These are phyloP conservation scores for Penicillium dipodomyicola DNA, from an alignment of 495 filamentous ascomycete genomes.

Conservation along the genomic window DNA sequence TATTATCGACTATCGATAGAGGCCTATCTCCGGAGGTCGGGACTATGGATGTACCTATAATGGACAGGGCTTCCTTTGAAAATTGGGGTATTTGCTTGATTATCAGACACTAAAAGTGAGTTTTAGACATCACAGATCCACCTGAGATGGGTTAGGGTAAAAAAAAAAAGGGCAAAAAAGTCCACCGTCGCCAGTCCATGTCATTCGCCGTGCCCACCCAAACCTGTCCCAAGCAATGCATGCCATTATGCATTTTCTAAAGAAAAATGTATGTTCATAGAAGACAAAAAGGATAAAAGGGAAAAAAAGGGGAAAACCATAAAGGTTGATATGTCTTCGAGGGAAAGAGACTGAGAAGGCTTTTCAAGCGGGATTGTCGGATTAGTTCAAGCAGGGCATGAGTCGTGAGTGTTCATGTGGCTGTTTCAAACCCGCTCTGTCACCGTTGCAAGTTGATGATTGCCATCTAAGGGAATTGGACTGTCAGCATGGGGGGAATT, in stretches of 20 bases:
- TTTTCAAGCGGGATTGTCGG: constrained; percentile 7
- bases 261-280: constrained; percentile 31
- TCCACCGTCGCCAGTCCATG: constrained; percentile 32
- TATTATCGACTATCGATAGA: constrained; percentile 1
- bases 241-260: constrained; percentile 41
- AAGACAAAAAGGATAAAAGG: constrained; percentile 16
- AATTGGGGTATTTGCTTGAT: constrained; percentile 9
- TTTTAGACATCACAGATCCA: constrained; percentile 14
- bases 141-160: constrained; percentile 6
- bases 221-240: constrained; percentile 31
- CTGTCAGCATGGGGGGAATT: constrained; percentile 12
- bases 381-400: constrained; percentile 9
- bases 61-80: not conserved
- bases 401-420: constrained; percentile 11
- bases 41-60: not conserved
- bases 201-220: constrained; percentile 32
- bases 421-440: constrained; percentile 14
- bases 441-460: constrained; percentile 47
- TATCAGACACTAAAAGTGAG: constrained; percentile 11
- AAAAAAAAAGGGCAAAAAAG: constrained; percentile 20
- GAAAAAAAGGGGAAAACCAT: not conserved
- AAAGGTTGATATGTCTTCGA: constrained; percentile 10
- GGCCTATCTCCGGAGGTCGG: not conserved
- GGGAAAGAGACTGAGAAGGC: constrained; percentile 3
- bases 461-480: constrained; percentile 33